Evolutionary conservation across 495 filamentous ascomycete genomes (phyloP).

Genomic region (Trichoderma orchidacearum): DNA sequence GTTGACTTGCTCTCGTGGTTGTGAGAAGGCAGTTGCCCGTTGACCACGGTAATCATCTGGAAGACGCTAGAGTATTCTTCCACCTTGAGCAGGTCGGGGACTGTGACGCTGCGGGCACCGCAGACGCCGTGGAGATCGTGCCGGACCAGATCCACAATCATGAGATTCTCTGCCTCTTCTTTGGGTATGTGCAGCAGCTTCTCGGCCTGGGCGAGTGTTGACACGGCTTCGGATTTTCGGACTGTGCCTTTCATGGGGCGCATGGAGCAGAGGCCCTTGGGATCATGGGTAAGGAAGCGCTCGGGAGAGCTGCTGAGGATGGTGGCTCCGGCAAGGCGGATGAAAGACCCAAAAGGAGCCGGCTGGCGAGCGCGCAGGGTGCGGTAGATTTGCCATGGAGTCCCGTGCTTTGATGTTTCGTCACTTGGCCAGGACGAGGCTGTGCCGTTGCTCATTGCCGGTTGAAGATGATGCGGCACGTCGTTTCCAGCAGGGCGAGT

Average conservation of each 20-base stretch:
- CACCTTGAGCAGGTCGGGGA: slow-evolving; percentile 58
- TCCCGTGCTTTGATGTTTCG: slow-evolving; percentile 4
- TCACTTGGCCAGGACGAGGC: neutral
- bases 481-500: slow-evolving; percentile 8
- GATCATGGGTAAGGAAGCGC: slow-evolving; percentile 67
- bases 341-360: slow-evolving; percentile 74
- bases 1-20: slow-evolving; percentile 10
- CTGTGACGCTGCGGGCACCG: slow-evolving; percentile 52
- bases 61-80: slow-evolving; percentile 85
- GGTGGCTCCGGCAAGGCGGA: slow-evolving; percentile 54
- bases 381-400: slow-evolving; percentile 59
- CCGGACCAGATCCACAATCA: slow-evolving; percentile 92
- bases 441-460: neutral
- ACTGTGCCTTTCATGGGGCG: slow-evolving; percentile 95
- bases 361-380: slow-evolving; percentile 60
- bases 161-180: slow-evolving; percentile 90
- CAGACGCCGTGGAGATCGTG: slow-evolving; percentile 81
- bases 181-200: slow-evolving; percentile 62
- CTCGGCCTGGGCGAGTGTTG: slow-evolving; percentile 52
- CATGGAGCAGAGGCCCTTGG: slow-evolving; percentile 44
- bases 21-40: slow-evolving; percentile 42
- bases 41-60: slow-evolving; percentile 79
- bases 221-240: slow-evolving; percentile 42
- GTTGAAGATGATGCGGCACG: neutral
- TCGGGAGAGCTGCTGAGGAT: slow-evolving; percentile 83